phyloP scores from a whole-genome alignment of 2,329 filamentous ascomycete genomes.

The Hortaea werneckii region DNA sequence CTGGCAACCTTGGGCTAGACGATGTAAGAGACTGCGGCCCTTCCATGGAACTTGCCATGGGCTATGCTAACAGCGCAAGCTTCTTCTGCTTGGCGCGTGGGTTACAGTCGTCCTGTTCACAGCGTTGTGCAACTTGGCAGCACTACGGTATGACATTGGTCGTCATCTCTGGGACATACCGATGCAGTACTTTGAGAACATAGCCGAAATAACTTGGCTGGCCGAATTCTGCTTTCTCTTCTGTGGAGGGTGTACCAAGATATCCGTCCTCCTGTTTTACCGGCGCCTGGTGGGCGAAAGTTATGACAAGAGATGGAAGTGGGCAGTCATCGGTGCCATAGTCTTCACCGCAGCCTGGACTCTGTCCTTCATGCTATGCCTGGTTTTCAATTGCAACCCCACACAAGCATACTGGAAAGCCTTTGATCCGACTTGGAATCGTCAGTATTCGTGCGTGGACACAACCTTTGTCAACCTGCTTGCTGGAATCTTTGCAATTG shows the following conservation, averaged over 20 bases:
- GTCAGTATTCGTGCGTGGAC: slow-evolving; percentile 27
- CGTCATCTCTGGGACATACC: slow-evolving; percentile 29
- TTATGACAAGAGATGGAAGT: slow-evolving; percentile 27
- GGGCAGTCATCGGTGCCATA: slow-evolving; percentile 29
- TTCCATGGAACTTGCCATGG: background rate
- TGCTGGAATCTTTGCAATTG: slow-evolving; percentile 28
- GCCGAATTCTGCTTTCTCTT: slow-evolving; percentile 25
- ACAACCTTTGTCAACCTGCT: slow-evolving; percentile 30
- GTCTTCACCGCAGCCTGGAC: slow-evolving; percentile 29
- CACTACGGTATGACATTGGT: slow-evolving; percentile 20
- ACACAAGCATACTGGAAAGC: slow-evolving; percentile 31
- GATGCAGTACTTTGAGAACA: slow-evolving; percentile 6
- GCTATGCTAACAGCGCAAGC: slow-evolving; percentile 4
- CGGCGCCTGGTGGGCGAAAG: slow-evolving; percentile 29
- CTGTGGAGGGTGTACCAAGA: slow-evolving; percentile 25
- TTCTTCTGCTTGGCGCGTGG: slow-evolving; percentile 15
- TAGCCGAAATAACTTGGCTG: slow-evolving; percentile 23
- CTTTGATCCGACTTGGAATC: slow-evolving; percentile 4
- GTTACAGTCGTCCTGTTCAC: slow-evolving; percentile 15
- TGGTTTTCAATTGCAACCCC: slow-evolving; percentile 30
- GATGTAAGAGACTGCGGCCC: slow-evolving; percentile 14
- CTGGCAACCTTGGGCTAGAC: slow-evolving; percentile 22
- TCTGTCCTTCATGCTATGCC: slow-evolving; percentile 26
- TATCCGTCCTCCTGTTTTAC: slow-evolving; percentile 34
- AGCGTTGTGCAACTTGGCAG: slow-evolving; percentile 11